Base-by-base conservation (phyloP, 2,329 filamentous ascomycete species). In the Elsinoe necatrix region DNA sequence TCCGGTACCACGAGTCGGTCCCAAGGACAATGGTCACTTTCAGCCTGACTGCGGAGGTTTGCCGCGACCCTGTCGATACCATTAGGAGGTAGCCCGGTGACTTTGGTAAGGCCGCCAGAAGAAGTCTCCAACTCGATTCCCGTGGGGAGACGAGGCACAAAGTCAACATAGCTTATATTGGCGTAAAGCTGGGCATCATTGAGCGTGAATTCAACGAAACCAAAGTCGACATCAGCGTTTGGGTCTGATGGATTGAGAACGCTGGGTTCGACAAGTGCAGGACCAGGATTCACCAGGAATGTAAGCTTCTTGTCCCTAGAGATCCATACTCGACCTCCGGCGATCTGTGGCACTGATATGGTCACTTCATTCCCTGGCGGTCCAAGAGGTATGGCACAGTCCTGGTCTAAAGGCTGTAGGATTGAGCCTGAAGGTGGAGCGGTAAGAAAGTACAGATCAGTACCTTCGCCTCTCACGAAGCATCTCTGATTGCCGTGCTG, bases 11-110 rank as follows among this genome's bases (percentile, higher is more conserved):
- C 72, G 39, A 87, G 75, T 62, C 81, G 76, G 61, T 83, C 77
- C 86, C 85, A 89, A 0, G 80, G 80, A 50, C 74, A 70, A 1
- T 78, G 75, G 62, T 89, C 85, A 23, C 67, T 69, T 3, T 65
- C 60, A 2, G 80, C 71, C 67, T 89, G 85, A 9, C 73, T 72
- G 23, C 70, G 70, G 18, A 89, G 70, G 1, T 71, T 77, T 1
- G 73, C 69, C 58, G 80, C 81, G 37, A 89, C 71, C 21, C 67
- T 71, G 52, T 79, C 75, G 2, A 87, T 72, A 1, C 84, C 84
- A 62, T 82, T 71, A 0, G 76, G 62, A 0, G 75, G 68, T 72
- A 87, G 81, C 1, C 86, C 86, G 72, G 67, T 86, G 85, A 71
- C 69, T 52, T 66, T 68, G 55, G 76, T 71, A 2, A 67, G 67